Conservation (phyloP, 805 yeast genomes). For the Candida corydali region DNA sequence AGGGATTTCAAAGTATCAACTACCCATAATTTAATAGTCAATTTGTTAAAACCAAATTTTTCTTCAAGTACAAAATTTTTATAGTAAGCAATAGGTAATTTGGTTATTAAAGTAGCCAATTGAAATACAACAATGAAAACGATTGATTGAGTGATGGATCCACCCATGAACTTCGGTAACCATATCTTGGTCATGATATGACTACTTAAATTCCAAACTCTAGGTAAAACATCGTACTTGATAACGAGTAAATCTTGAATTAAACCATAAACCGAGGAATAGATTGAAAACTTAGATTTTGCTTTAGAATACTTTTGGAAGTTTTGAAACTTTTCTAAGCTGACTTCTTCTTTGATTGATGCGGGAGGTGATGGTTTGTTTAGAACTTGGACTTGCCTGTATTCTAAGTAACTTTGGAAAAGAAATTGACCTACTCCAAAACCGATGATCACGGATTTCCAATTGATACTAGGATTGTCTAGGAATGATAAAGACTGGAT, state of each 20-base stretch:
- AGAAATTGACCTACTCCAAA: slow-evolving; percentile 70
- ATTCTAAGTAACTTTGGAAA: slow-evolving; percentile 70
- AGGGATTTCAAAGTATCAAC: slow-evolving; percentile 65
- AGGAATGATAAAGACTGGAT: slow-evolving; percentile 45
- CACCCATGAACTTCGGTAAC: slow-evolving; percentile 39
- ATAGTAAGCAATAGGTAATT: slow-evolving; percentile 71
- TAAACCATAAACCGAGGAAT: slow-evolving; percentile 48
- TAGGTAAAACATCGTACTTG: slow-evolving; percentile 49
- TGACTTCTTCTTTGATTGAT: slow-evolving; percentile 63
- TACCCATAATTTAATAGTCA: slow-evolving; percentile 68
- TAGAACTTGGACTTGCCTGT: slow-evolving; percentile 73
- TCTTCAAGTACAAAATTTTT: slow-evolving; percentile 87
- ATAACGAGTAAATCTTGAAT: slow-evolving; percentile 55
- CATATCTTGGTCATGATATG: slow-evolving; percentile 50
- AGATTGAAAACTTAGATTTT: slow-evolving; percentile 65
- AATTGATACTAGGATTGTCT: slow-evolving; percentile 68
- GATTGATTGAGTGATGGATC: slow-evolving; percentile 69
- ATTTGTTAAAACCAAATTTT: slow-evolving; percentile 88
- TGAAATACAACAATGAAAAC: slow-evolving; percentile 52
- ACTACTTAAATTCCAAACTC: slow-evolving; percentile 49
- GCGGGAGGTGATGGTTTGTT: slow-evolving; percentile 56
- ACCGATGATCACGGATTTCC: slow-evolving; percentile 75
- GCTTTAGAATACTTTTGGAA: slow-evolving; percentile 78
- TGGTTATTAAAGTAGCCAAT: slow-evolving; percentile 48
- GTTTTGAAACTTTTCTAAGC: slow-evolving; percentile 68